Percentiles rank a stretch among this genome's conserved stretches.
These are phyloP conservation scores for Solidago caesia DNA, from an alignment of 129 eudicot genomes.

Conservation along the genomic window DNA sequence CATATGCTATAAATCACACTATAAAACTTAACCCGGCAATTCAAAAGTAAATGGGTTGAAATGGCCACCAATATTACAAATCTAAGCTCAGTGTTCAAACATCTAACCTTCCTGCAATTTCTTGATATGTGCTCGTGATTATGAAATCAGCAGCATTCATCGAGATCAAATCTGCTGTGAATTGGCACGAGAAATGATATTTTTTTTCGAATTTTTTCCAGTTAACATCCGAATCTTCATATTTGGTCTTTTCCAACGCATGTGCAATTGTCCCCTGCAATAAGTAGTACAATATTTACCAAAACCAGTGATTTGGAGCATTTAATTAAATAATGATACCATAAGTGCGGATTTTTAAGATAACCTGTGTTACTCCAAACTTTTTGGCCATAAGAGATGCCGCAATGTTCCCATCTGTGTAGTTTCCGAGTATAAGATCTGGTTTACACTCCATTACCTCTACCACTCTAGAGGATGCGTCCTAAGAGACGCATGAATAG, in stretches of 20 bases:
- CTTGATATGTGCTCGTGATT: conserved; percentile 86
- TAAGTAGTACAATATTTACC: neutral
- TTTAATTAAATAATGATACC: neutral
- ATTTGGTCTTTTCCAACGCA: conserved; percentile 83
- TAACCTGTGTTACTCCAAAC: conserved; percentile 84
- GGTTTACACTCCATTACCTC: conserved; percentile 79
- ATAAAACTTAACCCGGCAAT: no score
- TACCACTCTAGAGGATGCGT: conserved; percentile 63
- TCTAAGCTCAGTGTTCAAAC: neutral
- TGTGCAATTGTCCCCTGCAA: conserved; percentile 92
- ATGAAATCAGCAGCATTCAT: conserved; percentile 88
- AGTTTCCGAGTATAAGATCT: conserved; percentile 80
- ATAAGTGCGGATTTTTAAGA: neutral
- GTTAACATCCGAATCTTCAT: conserved; percentile 76
- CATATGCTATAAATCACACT: no score
- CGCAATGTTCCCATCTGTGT: conserved; percentile 86
- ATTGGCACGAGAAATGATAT: conserved; percentile 87
- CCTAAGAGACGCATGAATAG: conserved; percentile 38
- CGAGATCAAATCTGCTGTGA: conserved; percentile 76
- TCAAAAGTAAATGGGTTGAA: no score
- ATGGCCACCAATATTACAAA: no score
- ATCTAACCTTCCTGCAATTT: conserved; percentile 92
- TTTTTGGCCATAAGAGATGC: conserved; percentile 78
- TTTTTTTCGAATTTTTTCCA: conserved; percentile 74
- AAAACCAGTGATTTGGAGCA: neutral